phyloP scores from a whole-genome alignment of 2,329 filamentous ascomycete species.

The Trichoderma sp. region DNA sequence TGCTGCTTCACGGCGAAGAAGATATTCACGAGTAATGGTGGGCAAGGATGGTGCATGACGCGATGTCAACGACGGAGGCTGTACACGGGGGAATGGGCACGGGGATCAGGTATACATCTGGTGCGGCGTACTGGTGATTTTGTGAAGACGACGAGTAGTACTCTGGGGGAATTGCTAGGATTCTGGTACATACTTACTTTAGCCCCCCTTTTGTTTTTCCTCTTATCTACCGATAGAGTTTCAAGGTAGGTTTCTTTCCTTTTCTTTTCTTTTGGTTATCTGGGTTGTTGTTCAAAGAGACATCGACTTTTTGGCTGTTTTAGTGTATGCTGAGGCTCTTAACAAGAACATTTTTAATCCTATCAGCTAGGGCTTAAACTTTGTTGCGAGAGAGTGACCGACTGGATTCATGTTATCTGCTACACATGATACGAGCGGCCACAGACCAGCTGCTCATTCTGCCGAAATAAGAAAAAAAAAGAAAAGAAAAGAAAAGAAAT shows the following conservation, averaged over 20 bases:
- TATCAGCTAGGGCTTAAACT: not conserved
- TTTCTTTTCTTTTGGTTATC: not conserved
- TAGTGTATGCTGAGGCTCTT: not conserved
- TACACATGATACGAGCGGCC: not conserved
- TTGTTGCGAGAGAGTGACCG: not conserved
- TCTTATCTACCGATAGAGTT: not conserved
- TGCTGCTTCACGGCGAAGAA: constrained; percentile 75
- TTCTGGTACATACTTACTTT: constrained; percentile 14
- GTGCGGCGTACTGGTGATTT: constrained; percentile 19
- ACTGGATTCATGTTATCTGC: not conserved
- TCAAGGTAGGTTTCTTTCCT: not conserved
- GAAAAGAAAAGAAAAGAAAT: not conserved
- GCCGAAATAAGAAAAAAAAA: not conserved
- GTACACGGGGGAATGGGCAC: not conserved
- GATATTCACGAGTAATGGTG: constrained; percentile 31
- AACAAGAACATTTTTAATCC: not conserved
- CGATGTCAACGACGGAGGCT: not conserved
- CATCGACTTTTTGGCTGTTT: not conserved
- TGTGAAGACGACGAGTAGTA: not conserved
- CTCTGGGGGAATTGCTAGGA: constrained; percentile 3
- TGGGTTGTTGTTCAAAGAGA: not conserved
- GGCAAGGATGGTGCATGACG: not conserved
- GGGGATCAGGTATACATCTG: constrained; percentile 8
- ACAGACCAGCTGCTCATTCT: not conserved
- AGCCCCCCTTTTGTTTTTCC: not conserved